Percentiles rank a stretch among this genome's conserved stretches.
Evolutionary conservation across 2,329 filamentous ascomycete species (phyloP).

Genomic region (Emergomyces pasteurianus): DNA sequence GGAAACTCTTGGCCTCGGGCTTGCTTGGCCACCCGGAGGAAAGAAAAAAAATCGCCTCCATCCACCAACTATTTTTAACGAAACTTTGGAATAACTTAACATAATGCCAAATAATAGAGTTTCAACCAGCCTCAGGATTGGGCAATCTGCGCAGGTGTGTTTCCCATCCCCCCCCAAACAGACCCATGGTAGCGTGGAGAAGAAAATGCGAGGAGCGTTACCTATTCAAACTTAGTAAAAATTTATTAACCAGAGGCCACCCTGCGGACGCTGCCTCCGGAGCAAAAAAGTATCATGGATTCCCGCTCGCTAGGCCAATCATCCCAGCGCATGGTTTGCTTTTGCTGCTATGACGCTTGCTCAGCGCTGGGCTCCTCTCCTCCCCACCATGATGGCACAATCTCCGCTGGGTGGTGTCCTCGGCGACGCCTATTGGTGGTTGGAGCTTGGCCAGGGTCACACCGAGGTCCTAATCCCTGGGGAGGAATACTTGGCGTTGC

Average conservation of each 20-base stretch:
- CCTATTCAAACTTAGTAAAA: too few relatives aligned
- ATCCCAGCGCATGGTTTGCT: neutral
- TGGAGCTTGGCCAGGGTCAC: neutral
- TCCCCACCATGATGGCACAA: neutral
- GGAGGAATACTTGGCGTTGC: neutral
- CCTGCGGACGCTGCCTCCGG: too few relatives aligned
- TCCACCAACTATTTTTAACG: too few relatives aligned
- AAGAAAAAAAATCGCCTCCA: neutral
- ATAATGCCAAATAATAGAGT: neutral
- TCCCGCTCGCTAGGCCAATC: neutral
- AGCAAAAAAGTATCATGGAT: neutral
- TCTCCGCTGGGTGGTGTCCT: neutral
- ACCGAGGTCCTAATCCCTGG: neutral
- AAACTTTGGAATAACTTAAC: too few relatives aligned
- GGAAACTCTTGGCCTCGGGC: neutral
- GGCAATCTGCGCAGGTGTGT: too few relatives aligned
- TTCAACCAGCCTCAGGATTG: neutral
- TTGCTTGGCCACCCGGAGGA: neutral
- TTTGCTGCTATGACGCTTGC: neutral
- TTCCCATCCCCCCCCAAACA: neutral
- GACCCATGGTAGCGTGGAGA: neutral
- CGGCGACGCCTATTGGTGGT: neutral
- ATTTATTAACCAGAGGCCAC: too few relatives aligned
- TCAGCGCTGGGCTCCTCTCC: neutral
- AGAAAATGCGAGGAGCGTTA: neutral